Base-by-base conservation (phyloP, 305 asterid species). In the Withania somnifera region DNA sequence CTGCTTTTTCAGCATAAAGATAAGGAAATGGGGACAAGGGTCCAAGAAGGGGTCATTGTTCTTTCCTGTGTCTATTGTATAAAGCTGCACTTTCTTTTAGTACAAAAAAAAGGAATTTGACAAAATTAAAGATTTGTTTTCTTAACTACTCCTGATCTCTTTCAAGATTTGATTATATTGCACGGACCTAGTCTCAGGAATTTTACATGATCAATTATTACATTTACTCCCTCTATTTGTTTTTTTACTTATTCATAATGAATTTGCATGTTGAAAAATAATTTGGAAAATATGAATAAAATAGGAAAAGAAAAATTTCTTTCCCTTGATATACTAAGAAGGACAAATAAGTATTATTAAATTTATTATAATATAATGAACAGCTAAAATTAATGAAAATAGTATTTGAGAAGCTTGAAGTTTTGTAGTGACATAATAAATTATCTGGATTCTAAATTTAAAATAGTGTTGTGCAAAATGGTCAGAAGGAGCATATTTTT, bases 1-100 rank as follows among this genome's bases (percentile, higher is more conserved):
- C 36, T 50, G 53, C 78, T 64, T 81, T 81, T 81, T 19, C 5
- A 63, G 83, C 53, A 81, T 66, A 50, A 81, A 81, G 83, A 81
- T 71, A 66, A 50, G 34, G 38, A 81, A 81, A 66, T 63, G 78
- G 52, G 50, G 83, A 45, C 60, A 73, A 73, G 36, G 78, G 78
- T 68, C 54, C 77, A 68, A 24, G 40, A 26, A 8, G 53, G 60
- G 79, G 42, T 47, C 13, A 5, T 34, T 73, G 42, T 73, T 50
- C 10, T 73, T 73, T 47, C 38, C 36, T 73, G 63, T 51, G 63
- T 28, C 28, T 75, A 50, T 15, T 75, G 80, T 50, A 75, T 75
- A 75, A 75, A 50, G 80, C 80, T 75, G 61, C 63, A 50, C 45
- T 75, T 75, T 75, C 63, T 50, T 28, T 50, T 75, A 61, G 10